Base-by-base conservation (phyloP, 106 monocot species). In the Dioscorea alata region DNA sequence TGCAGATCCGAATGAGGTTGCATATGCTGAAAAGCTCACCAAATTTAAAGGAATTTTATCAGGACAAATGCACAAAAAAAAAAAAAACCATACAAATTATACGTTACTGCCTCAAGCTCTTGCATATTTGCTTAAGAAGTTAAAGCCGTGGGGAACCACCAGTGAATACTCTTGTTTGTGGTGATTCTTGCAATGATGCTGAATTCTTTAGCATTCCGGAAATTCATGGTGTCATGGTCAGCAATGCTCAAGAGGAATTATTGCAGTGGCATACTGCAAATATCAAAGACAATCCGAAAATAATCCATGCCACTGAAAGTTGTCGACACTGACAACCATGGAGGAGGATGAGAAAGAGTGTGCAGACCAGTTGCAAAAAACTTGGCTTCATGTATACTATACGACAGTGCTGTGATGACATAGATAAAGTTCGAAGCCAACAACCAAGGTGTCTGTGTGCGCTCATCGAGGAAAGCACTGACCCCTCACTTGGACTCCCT, bases 111-210 rank as follows among this genome's bases (percentile, higher is more conserved):
- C 95, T 2, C 81, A 82, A 77, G 91, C 95, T 23, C 86, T 96
- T 76, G 77, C 81, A 48, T 96, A 96, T 82, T 62, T 96, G 70
- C 82, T 86, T 6, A 80, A 82, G 14, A 91, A 91, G 76, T 75
- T 96, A 80, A 76, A 60, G 59, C 74, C 33, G 67, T 75, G 23
- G 82, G 80, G 50, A 84, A 33, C 60, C 53, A 57, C 95, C 95
- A 8, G 51, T 74, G 16, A 86, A 84, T 63, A 96, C 91, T 66
- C 91, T 96, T 71, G 95, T 67, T 50, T 96, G 95, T 78, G 95
- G 95, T 49, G 95, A 96, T 34, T 96, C 95, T 69, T 91, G 95
- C 65, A 96, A 96, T 79, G 95, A 96, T 74, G 86, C 91, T 15
- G 91, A 96, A 65, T 65, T 96, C 35, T 96, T 91, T 63, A 91